Percentiles rank a stretch among this genome's conserved stretches.
Conservation (phyloP, 1,139 yeast species). For the Pichia sorboxylosa region DNA sequence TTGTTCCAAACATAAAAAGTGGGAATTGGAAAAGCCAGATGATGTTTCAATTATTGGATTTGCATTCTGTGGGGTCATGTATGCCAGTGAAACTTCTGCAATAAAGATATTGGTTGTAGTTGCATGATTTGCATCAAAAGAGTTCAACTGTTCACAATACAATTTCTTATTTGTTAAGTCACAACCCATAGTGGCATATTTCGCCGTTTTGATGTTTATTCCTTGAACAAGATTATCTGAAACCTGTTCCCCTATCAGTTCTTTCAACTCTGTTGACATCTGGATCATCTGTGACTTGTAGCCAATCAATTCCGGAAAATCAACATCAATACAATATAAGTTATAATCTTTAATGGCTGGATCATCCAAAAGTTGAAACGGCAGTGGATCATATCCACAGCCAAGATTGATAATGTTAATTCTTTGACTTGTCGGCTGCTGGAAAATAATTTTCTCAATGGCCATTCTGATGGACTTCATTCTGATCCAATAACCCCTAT, state of each 20-base stretch:
- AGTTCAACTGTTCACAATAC: conserved; percentile 30
- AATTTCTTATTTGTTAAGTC: conserved; percentile 42
- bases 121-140: conserved; percentile 19
- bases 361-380: conserved; percentile 49
- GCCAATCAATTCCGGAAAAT: conserved; percentile 56
- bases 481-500: conserved; percentile 76
- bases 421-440: conserved; percentile 11
- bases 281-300: conserved; percentile 44
- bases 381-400: conserved; percentile 73
- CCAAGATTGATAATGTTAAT: conserved; percentile 55
- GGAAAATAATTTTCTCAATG: conserved; percentile 33
- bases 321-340: conserved; percentile 55
- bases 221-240: conserved; percentile 15
- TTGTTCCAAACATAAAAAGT: conserved; percentile 62
- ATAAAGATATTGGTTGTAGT: conserved; percentile 44
- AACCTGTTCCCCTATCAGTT: conserved; percentile 28
- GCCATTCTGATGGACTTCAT: conserved; percentile 57
- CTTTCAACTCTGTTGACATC: conserved; percentile 34
- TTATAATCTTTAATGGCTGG: conserved; percentile 17
- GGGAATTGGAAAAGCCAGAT: conserved; percentile 38
- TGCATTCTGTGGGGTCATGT: conserved; percentile 63
- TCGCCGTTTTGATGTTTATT: conserved; percentile 31
- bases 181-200: conserved; percentile 59
- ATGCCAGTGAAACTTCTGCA: conserved; percentile 77
- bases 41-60: conserved; percentile 48